phyloP scores from a whole-genome alignment of 83 land plant genomes.

The Diphasiastrum complanatum region DNA sequence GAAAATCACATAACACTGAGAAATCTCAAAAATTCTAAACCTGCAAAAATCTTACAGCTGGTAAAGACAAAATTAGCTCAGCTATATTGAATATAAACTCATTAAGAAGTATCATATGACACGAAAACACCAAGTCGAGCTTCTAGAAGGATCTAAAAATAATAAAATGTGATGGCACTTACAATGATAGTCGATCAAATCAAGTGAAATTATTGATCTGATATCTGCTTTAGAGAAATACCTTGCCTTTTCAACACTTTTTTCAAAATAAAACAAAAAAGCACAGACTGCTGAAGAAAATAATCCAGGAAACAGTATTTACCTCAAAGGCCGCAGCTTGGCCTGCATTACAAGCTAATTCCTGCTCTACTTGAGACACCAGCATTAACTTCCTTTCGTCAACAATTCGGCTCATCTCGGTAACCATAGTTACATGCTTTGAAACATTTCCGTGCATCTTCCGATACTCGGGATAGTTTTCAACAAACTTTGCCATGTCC shows the following conservation, averaged over 20 bases:
- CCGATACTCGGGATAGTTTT: constrained; percentile 91
- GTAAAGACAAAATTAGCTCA: no score
- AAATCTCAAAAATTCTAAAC: no score
- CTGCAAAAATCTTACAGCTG: no score
- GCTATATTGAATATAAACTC: no score
- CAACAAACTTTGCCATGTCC: constrained; percentile 99
- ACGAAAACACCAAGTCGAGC: no score
- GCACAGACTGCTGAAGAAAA: not conserved
- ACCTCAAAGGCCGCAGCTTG: constrained; percentile 94
- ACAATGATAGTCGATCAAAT: no score
- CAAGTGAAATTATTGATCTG: no score
- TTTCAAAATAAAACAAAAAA: not conserved
- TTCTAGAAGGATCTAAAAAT: no score
- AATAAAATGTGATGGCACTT: no score
- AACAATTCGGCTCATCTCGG: constrained; percentile 93
- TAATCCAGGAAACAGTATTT: constrained; percentile 3
- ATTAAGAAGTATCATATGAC: no score
- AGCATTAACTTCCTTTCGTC: constrained; percentile 85
- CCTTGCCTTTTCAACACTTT: not conserved
- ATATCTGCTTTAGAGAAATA: no score
- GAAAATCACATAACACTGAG: no score
- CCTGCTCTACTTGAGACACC: constrained; percentile 94
- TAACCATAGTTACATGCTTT: constrained; percentile 92
- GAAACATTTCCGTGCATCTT: constrained; percentile 97
- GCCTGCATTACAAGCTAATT: constrained; percentile 89